phyloP scores from a whole-genome alignment of 2,329 filamentous ascomycete genomes.

The Aspergillus fructus region DNA sequence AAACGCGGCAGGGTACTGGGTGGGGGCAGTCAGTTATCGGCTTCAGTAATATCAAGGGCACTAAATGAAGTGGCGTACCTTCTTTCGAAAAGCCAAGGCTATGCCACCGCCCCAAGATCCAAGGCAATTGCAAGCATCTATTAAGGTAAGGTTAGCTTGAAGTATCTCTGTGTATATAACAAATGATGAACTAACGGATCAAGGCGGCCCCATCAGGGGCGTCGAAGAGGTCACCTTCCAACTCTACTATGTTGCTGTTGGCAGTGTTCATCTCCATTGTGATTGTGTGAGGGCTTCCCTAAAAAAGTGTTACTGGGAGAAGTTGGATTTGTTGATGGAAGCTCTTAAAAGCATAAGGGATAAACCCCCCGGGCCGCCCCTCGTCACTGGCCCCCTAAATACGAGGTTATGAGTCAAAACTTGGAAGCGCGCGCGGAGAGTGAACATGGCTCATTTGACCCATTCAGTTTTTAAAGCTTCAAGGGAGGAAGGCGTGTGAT shows the following conservation, averaged over 20 bases:
- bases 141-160: not conserved
- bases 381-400: not conserved
- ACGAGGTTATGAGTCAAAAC: not conserved
- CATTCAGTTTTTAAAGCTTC: too few species aligned
- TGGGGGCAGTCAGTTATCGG: constrained; percentile 14
- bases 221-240: constrained; percentile 52
- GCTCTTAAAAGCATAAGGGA: not conserved
- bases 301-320: not conserved
- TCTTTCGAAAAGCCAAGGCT: constrained; percentile 50
- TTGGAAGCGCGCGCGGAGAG: not conserved
- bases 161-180: not conserved
- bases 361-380: too few species aligned
- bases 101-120: constrained; percentile 62
- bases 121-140: constrained; percentile 59
- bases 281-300: too few species aligned
- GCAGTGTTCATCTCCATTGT: not conserved
- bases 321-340: not conserved
- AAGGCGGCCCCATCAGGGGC: constrained; percentile 52
- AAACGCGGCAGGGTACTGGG: constrained; percentile 53
- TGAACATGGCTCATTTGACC: not conserved
- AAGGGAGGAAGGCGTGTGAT: too few species aligned
- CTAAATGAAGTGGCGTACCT: constrained; percentile 19
- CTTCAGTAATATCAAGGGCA: not conserved
- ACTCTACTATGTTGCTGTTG: constrained; percentile 26
- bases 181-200: constrained; percentile 41